phyloP scores from a whole-genome alignment of 331 rosid genomes.

The Quercus lobata region DNA sequence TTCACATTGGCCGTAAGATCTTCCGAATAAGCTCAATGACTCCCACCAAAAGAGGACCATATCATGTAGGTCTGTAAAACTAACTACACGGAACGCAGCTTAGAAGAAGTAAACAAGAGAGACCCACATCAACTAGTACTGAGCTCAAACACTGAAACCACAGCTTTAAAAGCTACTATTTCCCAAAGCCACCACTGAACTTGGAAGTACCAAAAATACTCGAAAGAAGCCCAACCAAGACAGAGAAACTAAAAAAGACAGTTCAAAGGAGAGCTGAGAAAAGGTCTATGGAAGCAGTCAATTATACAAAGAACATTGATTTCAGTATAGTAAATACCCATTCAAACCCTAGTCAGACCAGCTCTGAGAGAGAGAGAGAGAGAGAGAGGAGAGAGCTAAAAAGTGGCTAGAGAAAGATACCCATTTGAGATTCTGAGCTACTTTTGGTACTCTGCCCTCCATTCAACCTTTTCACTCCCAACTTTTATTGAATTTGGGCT shows the following conservation, averaged over 20 bases:
- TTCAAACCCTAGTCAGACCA: slow-evolving; percentile 93
- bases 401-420: slow-evolving; percentile 76
- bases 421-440: slow-evolving; percentile 79
- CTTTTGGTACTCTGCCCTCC: slow-evolving; percentile 63
- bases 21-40: not conserved
- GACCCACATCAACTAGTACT: slow-evolving; percentile 26
- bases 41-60: slow-evolving; percentile 1
- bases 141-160: slow-evolving; percentile 38
- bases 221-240: slow-evolving; percentile 54
- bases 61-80: slow-evolving; percentile 5
- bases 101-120: slow-evolving; percentile 11
- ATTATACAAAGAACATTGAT: slow-evolving; percentile 61
- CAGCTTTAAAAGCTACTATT: slow-evolving; percentile 65
- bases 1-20: not conserved
- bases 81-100: slow-evolving; percentile 2
- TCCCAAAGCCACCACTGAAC: slow-evolving; percentile 60
- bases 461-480: slow-evolving; percentile 49
- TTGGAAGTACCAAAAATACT: slow-evolving; percentile 48
- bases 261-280: slow-evolving; percentile 47
- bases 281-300: slow-evolving; percentile 44
- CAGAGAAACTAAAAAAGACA: slow-evolving; percentile 40
- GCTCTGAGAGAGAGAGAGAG: slow-evolving; percentile 35
- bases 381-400: slow-evolving; percentile 45
- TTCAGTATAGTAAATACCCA: slow-evolving; percentile 70
- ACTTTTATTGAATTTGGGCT: slow-evolving; percentile 38